Base-by-base conservation (phyloP, 1,284 basidiomycete genomes). In the Vanrija pseudolonga region DNA sequence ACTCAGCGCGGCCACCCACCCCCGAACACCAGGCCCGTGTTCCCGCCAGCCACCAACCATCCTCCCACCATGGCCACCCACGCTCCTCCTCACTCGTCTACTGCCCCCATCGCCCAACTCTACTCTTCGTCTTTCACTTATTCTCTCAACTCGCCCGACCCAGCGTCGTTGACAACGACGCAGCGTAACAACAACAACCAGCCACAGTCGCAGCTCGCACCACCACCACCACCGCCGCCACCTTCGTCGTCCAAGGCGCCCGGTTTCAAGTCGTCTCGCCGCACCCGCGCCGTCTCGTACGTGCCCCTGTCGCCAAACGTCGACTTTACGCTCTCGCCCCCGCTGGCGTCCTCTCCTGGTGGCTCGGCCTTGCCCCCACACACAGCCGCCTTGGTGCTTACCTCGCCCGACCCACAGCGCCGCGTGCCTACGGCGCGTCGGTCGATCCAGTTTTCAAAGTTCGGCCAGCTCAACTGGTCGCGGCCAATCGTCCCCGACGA, bases 401-500 rank as follows among this genome's bases (percentile, higher is more conserved):
- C 50, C 12, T 45, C 36, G 11, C 50, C 50, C 6, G 37, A 51
- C 24, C 52, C 45, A 11, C 24, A 37, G 14, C 37, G 41, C 26
- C 39, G 39, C 22, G 45, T 53, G 9, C 18, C 3, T 1, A 9
- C 51, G 19, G 38, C 40, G n/a, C 52, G 52, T 12, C 46, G 28
- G 3, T 43, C 40, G 15, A 42, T 53, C 8, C 52, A 53, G 47
- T 44, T 53, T 9, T 9, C 42, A 17, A 17, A 46, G 17, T 41
- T 32, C 41, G 19, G 46, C 39, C 46, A 56, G 4, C 59, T 65
- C 24, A 67, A 67, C 48, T 67, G 65, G 65, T 61, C 63, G 8
- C 55, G 65, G 41, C 63, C 65, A 12, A 47, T 67, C 12, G 32
- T 32, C 51, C 52, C 12, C 43, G 37, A 19, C 43, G 45, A 44